Percentiles rank a stretch among this genome's conserved stretches.
Evolutionary conservation across 192 early-diverging fungal species (phyloP).

Genomic region (Lobulomyces angularis): DNA sequence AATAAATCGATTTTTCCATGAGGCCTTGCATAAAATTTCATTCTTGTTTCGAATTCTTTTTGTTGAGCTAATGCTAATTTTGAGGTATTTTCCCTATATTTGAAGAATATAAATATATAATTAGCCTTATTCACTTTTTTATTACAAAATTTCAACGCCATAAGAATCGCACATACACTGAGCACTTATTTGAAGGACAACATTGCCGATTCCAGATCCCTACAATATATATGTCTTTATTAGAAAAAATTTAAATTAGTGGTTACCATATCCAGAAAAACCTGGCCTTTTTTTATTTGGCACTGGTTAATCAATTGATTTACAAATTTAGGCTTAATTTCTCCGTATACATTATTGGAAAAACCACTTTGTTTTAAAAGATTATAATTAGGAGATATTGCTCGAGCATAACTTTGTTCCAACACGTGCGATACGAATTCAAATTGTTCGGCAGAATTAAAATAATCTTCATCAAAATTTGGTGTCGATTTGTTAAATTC

Average conservation of each 20-base stretch:
- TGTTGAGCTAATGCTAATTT: slow-evolving; percentile 65
- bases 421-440: slow-evolving; percentile 73
- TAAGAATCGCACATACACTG: slow-evolving; percentile 66
- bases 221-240: background rate
- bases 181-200: slow-evolving; percentile 89
- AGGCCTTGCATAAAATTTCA: slow-evolving; percentile 19
- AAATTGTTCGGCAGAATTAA: slow-evolving; percentile 25
- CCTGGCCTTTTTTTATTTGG: slow-evolving; percentile 43
- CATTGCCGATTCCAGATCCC: slow-evolving; percentile 87
- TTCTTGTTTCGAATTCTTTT: slow-evolving; percentile 72
- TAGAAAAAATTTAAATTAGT: slow-evolving; percentile 5
- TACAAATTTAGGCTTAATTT: slow-evolving; percentile 74
- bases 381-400: slow-evolving; percentile 65
- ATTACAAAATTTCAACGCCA: slow-evolving; percentile 92
- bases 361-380: slow-evolving; percentile 61
- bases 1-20: background rate
- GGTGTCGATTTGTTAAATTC: slow-evolving; percentile 18
- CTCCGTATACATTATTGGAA: slow-evolving; percentile 94
- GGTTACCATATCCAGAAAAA: slow-evolving; percentile 78
- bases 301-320: slow-evolving; percentile 69
- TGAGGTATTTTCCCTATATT: slow-evolving; percentile 65
- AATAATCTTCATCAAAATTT: too few relatives aligned
- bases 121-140: too few relatives aligned
- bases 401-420: slow-evolving; percentile 78
- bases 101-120: too few relatives aligned